Base-by-base conservation (phyloP, 1,284 basidiomycete species). In the Polyporus tsugae region DNA sequence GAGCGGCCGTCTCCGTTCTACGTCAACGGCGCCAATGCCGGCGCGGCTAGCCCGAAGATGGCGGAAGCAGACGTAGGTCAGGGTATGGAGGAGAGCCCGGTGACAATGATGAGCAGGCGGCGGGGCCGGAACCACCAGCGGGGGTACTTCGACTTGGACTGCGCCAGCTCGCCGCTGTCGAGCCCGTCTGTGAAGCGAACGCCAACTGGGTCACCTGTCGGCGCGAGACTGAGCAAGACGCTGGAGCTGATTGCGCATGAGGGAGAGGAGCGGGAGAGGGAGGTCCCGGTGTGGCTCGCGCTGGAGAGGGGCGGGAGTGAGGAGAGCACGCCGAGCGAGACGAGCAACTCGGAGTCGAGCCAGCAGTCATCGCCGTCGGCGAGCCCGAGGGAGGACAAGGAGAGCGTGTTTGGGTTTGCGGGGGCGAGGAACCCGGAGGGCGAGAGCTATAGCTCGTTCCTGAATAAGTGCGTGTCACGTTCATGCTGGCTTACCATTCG, bases 281-380 rank as follows among this genome's bases (percentile, higher is more conserved):
- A 19, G 19, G 42, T 10, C 35, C 22, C 10, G 11, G 19, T 22
- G n/a, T 73, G 75, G 72, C 72, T 70, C 44, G 52, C 52, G 52
- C 55, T 78, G 66, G 75, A 79, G 25, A 72, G 77, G 61, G 81
- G 77, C n/a, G 82, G 78, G 15, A 89, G 86, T 73, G 85, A 86
- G 65, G 82, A 84, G 65, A 86, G 86, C 49, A 90, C 90, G 55
- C 87, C 90, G 52, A 86, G 85, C 41, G 83, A 85, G 62, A 77
- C 81, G 36, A 84, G 35, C 79, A 75, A 70, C 29, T 73, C 72
- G 22, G 72, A 70, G 66, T 73, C 70, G 53, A 82, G 83, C 7
- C 70, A 75, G 64, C 81, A 82, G 25, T 76, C 81, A 4, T 80
- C 84, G 38, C 75, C 80, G 29, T 68, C 73, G 10, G 68, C 62